phyloP scores from a whole-genome alignment of 768 basidiomycete species.

The Macrolepiota dolichaula region DNA sequence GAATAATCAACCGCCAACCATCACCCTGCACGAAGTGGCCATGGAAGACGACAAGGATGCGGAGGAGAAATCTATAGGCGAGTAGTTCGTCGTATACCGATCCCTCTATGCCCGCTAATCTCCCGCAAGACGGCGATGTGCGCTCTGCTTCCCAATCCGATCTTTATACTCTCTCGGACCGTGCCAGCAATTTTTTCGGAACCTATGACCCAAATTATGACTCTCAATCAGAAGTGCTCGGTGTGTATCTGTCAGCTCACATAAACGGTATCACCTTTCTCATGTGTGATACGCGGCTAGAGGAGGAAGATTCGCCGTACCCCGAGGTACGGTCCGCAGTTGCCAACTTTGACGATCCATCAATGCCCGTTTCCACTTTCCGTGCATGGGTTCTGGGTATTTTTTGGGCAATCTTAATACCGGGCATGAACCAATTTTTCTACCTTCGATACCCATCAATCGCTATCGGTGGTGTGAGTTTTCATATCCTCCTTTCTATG shows the following conservation, averaged over 20 bases:
- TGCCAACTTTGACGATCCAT: constrained; percentile 66
- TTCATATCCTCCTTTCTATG: neutral
- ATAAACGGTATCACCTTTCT: constrained; percentile 3
- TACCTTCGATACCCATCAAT: constrained; percentile 70
- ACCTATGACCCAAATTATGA: constrained; percentile 18
- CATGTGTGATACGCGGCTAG: neutral
- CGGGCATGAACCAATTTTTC: constrained; percentile 80
- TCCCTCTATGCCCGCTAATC: neutral
- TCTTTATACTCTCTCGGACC: constrained; percentile 13
- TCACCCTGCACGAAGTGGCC: constrained; percentile 4
- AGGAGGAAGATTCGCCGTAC: constrained; percentile 77
- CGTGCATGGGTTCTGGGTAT: constrained; percentile 61
- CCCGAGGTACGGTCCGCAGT: constrained; percentile 80
- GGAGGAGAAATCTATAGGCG: constrained; percentile 7
- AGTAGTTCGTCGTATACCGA: neutral
- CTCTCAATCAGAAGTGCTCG: constrained; percentile 10
- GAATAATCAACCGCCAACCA: constrained; percentile 1
- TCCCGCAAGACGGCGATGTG: neutral
- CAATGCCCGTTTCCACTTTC: constrained; percentile 57
- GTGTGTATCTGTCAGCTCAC: neutral
- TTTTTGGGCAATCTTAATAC: constrained; percentile 53
- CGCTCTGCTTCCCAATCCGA: constrained; percentile 5
- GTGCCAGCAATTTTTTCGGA: constrained; percentile 9
- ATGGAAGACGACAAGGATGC: constrained; percentile 2
- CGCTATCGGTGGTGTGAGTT: constrained; percentile 46